Evolutionary conservation across 2,329 filamentous ascomycete species (phyloP).

Genomic region (Diplodia seriata): DNA sequence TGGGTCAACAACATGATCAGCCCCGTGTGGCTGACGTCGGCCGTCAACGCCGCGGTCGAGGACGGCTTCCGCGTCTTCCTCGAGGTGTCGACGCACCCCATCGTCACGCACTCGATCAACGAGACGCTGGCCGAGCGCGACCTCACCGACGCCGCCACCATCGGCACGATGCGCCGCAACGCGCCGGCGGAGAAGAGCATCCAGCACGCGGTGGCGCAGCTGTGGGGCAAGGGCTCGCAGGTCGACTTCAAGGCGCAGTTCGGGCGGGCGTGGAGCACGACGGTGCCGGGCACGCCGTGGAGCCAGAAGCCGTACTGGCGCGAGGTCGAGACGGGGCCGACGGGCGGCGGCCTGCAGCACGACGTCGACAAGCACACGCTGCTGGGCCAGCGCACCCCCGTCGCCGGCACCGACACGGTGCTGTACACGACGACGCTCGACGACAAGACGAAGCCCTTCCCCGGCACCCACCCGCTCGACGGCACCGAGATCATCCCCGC

Average conservation of each 20-base stretch:
- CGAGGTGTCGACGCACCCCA: slow-evolving; percentile 53
- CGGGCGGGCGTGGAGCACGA: slow-evolving; percentile 30
- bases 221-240: slow-evolving; percentile 42
- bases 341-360: slow-evolving; percentile 35
- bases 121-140: slow-evolving; percentile 48
- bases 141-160: slow-evolving; percentile 43
- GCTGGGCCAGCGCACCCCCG: slow-evolving; percentile 42
- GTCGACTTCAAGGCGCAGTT: slow-evolving; percentile 39
- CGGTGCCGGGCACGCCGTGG: slow-evolving; percentile 41
- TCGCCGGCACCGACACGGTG: slow-evolving; percentile 41
- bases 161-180: slow-evolving; percentile 45
- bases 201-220: slow-evolving; percentile 40
- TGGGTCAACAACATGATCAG: slow-evolving; percentile 52
- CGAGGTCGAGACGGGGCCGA: slow-evolving; percentile 32
- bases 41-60: slow-evolving; percentile 46
- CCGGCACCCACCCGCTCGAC: slow-evolving; percentile 50
- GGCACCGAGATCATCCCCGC: slow-evolving; percentile 55
- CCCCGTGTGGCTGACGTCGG: slow-evolving; percentile 47
- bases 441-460: slow-evolving; percentile 51
- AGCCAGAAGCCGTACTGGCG: slow-evolving; percentile 36
- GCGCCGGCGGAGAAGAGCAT: slow-evolving; percentile 40
- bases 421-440: slow-evolving; percentile 45
- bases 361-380: slow-evolving; percentile 48
- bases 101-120: slow-evolving; percentile 52
- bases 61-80: slow-evolving; percentile 52